Percentiles rank a stretch among this genome's conserved stretches.
Evolutionary conservation across 202 grass and related monocot species (phyloP).

Genomic region (Dendrocalamus latiflorus): DNA sequence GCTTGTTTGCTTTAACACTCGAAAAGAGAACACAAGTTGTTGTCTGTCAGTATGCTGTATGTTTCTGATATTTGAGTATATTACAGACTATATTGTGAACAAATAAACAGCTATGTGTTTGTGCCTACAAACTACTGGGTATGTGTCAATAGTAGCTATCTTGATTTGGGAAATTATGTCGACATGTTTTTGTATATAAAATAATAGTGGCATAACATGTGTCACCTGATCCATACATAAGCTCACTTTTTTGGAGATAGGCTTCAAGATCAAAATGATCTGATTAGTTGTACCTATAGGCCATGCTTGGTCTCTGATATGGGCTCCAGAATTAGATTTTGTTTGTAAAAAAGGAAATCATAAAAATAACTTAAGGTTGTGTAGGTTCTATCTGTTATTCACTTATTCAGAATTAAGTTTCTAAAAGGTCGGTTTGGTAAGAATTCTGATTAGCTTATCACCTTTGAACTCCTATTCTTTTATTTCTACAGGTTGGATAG

Average conservation of each 20-base stretch:
- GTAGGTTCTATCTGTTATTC: neutral
- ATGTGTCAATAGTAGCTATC: neutral
- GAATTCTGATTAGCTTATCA: neutral
- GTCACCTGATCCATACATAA: neutral
- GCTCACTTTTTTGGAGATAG: neutral
- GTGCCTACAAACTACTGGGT: neutral
- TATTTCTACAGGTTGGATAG: slow-evolving; percentile 46
- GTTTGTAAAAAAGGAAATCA: neutral
- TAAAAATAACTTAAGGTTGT: neutral
- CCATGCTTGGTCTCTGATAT: neutral
- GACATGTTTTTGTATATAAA: neutral
- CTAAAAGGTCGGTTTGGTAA: neutral
- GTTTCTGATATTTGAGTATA: neutral
- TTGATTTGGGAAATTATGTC: neutral
- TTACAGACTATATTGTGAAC: neutral
- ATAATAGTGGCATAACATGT: neutral
- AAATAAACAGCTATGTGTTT: neutral
- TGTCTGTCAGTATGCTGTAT: neutral
- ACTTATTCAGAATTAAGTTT: neutral
- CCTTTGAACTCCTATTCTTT: neutral
- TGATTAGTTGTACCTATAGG: neutral
- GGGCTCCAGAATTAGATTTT: neutral
- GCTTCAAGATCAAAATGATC: neutral
- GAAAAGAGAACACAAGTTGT: neutral
- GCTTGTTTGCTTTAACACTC: slow-evolving; percentile 1